Base-by-base conservation (phyloP, 148 eudicot genomes). In the Camellia japonica region DNA sequence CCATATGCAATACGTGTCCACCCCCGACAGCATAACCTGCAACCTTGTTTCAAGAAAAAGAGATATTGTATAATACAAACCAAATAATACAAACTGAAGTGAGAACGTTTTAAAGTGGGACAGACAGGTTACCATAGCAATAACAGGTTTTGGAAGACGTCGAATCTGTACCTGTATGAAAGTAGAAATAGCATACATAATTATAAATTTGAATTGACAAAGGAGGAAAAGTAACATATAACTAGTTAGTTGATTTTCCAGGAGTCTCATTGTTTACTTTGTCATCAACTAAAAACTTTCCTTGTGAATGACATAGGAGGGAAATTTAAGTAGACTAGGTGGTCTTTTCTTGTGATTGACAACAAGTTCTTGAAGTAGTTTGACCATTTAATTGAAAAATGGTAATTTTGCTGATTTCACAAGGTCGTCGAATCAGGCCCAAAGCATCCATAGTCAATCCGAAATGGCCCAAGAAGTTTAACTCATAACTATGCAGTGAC, bases 1-100 rank as follows among this genome's bases (percentile, higher is more conserved):
- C 93, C 99, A 96, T 96, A 78, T 96, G 99, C 73, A 96, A 81
- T 47, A 96, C 86, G 78, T 96, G 98, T 75, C 99, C 99, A 75
- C 99, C 99, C 63, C 99, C 99, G 64, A 96, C 91, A 78, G 99
- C 99, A 85, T 92, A 96, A 68, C 99, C 99, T 84, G 99, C 98
- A 93, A 96, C 99, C 99, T 96, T 65, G 44, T 71, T 70, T 62
- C 63, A 54, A 43, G 14, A 41, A 46, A 74, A 49, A 46, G 18
- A 18, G 18, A 49, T 47, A 41, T 43, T 73, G 76, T 43, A 11
- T 4, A 54, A 77, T 77, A 18, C 62, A 47, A 30, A 55, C 30
- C 16, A 38, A 67, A 10, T n/a, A 77, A 71, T 15, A 65, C 55
- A 84, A 30, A 62, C 46, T 41, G 60, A 71, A 71, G 51, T 62